Evolutionary conservation across 345 rosid species (phyloP).

Genomic region (Lagerstroemia speciosa): DNA sequence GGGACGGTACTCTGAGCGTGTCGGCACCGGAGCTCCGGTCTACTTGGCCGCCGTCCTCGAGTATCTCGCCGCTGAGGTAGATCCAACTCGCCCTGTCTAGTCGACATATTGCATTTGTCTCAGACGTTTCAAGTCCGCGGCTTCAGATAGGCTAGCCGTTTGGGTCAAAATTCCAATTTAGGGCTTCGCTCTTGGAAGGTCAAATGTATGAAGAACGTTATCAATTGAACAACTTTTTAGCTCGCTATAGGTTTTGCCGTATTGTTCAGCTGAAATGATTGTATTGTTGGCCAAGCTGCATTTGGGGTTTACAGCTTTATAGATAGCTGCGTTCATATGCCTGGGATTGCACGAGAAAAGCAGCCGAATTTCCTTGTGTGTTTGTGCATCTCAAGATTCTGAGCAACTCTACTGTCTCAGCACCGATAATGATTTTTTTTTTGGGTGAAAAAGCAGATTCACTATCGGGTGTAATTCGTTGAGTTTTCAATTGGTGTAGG

Average conservation of each 20-base stretch:
- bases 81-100: background rate
- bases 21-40: constrained; percentile 72
- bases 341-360: background rate
- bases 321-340: too few species aligned
- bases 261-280: background rate
- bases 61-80: constrained; percentile 77
- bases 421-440: too few species aligned
- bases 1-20: constrained; percentile 60
- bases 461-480: background rate
- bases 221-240: background rate
- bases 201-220: background rate
- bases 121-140: background rate
- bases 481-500: constrained; percentile 20
- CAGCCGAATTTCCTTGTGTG: background rate
- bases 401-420: background rate
- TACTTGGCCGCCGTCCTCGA: constrained; percentile 82
- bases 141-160: too few species aligned
- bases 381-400: background rate
- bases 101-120: background rate
- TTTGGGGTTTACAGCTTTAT: background rate
- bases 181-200: background rate
- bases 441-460: too few species aligned
- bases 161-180: background rate
- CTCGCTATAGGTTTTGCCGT: background rate
- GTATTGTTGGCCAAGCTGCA: background rate